These are phyloP conservation scores for Kalanchoe fedtschenkoi DNA, from an alignment of 164 flowering plant species.

Conservation along the genomic window DNA sequence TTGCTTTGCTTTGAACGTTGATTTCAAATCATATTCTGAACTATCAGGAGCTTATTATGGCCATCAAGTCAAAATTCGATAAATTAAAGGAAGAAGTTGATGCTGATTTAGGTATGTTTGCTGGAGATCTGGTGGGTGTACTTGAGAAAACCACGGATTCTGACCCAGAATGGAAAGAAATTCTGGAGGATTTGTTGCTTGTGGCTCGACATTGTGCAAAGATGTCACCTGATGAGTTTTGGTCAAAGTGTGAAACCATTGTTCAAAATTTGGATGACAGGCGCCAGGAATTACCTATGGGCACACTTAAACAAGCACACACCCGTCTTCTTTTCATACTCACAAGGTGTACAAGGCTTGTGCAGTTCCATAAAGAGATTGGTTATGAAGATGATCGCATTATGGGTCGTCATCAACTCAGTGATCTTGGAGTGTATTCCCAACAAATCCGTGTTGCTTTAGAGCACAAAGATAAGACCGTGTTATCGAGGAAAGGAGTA, in stretches of 20 bases:
- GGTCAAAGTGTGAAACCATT: constrained; percentile 83
- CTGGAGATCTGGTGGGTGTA: constrained; percentile 72
- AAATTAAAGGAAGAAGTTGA: constrained; percentile 82
- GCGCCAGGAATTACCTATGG: constrained; percentile 84
- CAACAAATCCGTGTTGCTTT: constrained; percentile 25
- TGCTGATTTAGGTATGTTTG: constrained; percentile 69
- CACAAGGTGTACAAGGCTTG: constrained; percentile 81
- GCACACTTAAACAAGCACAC: constrained; percentile 71
- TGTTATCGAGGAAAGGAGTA: neutral
- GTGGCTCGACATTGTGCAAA: constrained; percentile 66
- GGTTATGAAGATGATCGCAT: constrained; percentile 68
- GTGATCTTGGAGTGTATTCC: constrained; percentile 89
- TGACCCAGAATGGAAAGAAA: constrained; percentile 58
- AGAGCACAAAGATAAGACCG: constrained; percentile 13
- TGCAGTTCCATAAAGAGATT: constrained; percentile 89
- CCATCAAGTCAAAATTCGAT: constrained; percentile 62
- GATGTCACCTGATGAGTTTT: constrained; percentile 80
- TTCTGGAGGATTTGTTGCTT: constrained; percentile 75
- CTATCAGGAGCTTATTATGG: constrained; percentile 60
- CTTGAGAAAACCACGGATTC: constrained; percentile 50
- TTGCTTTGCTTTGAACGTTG: neutral
- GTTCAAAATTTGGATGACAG: constrained; percentile 87
- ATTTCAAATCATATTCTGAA: neutral
- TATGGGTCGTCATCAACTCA: constrained; percentile 70
- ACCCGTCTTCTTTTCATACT: constrained; percentile 88